A percentile compares a stretch with the other conserved stretches of the same genome.
Evolutionary conservation across 2,329 filamentous ascomycete species (phyloP).

Genomic region (Colletotrichum somersetense): DNA sequence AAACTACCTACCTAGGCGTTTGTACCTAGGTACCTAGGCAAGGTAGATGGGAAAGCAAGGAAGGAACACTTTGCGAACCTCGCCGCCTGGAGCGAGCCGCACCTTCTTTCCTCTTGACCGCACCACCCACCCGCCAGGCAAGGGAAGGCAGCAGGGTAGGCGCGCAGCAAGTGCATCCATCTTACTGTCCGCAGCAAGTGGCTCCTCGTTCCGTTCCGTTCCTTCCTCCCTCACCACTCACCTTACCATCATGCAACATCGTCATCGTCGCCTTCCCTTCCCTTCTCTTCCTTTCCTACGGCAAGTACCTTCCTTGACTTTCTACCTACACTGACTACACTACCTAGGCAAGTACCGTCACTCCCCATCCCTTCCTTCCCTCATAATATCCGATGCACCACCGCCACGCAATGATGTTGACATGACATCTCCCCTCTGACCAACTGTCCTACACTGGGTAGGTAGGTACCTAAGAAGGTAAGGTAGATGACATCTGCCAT

Average conservation of each 20-base stretch:
- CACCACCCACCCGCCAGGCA: not conserved
- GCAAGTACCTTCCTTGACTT: too few species aligned
- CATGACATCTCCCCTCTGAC: too few species aligned
- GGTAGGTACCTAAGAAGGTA: too few species aligned
- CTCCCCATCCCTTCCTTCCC: not conserved
- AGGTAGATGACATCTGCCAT: too few species aligned
- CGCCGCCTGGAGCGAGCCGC: not conserved
- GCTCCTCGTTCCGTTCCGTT: not conserved
- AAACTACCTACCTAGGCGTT: too few species aligned
- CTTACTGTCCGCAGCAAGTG: not conserved
- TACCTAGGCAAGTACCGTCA: too few species aligned
- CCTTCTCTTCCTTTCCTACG: too few species aligned
- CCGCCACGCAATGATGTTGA: not conserved
- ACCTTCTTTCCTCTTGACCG: not conserved
- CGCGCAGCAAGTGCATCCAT: not conserved
- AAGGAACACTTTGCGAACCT: not conserved
- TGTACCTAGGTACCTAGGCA: too few species aligned
- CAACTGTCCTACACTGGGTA: too few species aligned
- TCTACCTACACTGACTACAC: too few species aligned
- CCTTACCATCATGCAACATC: not conserved
- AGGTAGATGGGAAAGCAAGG: not conserved
- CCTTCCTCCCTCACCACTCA: conserved; percentile 6
- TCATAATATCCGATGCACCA: not conserved
- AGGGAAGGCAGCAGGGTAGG: not conserved
- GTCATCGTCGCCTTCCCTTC: not conserved